These are phyloP conservation scores for Phytophthora lateralis DNA, from an alignment of 352 stramenopile species.

Conservation along the genomic window DNA sequence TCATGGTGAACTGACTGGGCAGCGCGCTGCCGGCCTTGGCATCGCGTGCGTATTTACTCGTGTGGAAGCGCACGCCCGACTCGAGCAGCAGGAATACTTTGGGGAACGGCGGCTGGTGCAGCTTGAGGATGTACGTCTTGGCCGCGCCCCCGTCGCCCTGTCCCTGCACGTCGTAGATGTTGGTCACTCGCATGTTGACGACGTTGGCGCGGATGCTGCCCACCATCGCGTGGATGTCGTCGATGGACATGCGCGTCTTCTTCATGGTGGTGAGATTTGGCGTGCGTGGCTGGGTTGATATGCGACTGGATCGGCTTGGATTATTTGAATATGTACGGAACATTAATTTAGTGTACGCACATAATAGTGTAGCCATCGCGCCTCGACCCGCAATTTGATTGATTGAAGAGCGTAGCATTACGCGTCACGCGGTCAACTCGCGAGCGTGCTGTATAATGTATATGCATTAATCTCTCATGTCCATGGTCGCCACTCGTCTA, in stretches of 20 bases:
- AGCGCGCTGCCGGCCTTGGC: slow-evolving; percentile 64
- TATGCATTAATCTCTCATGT: too few relatives aligned
- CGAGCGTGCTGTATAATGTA: background rate
- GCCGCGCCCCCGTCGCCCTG: slow-evolving; percentile 85
- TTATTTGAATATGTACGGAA: background rate
- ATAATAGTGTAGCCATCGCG: too few relatives aligned
- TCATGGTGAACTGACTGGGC: slow-evolving; percentile 97
- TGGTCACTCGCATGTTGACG: slow-evolving; percentile 93
- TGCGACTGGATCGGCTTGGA: slow-evolving; percentile 4
- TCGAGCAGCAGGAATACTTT: slow-evolving; percentile 97
- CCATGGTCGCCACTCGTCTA: too few relatives aligned
- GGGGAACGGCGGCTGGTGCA: slow-evolving; percentile 88
- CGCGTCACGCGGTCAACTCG: background rate
- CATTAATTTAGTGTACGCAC: too few relatives aligned
- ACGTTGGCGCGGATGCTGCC: slow-evolving; percentile 86
- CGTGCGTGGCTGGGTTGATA: slow-evolving; percentile 3
- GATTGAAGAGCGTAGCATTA: background rate
- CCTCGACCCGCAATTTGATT: too few relatives aligned
- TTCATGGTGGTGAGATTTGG: slow-evolving; percentile 54
- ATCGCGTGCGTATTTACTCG: slow-evolving; percentile 89
- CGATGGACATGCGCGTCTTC: slow-evolving; percentile 89
- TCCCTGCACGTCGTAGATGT: slow-evolving; percentile 95
- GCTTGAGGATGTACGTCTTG: slow-evolving; percentile 94
- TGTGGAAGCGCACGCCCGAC: slow-evolving; percentile 97
- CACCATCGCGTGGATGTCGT: slow-evolving; percentile 89